These are phyloP conservation scores for Lepraria neglecta DNA, from an alignment of 495 filamentous ascomycete genomes.

Conservation along the genomic window DNA sequence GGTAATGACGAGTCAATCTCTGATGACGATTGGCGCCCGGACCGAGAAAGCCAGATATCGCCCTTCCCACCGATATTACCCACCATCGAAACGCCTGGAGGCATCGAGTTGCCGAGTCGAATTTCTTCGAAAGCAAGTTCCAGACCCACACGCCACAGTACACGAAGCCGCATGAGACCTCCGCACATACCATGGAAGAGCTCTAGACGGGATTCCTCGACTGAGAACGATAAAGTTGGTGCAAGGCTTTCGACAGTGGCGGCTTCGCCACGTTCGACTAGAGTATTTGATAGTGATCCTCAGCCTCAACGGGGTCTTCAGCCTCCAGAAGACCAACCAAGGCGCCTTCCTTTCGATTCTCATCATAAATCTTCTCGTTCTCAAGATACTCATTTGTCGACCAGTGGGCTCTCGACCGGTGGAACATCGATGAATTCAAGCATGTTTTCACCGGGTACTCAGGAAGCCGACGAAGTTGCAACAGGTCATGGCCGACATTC, in stretches of 20 bases:
- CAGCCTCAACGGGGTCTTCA: slow-evolving; percentile 24
- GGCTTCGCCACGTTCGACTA: slow-evolving; percentile 28
- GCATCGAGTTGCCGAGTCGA: slow-evolving; percentile 59
- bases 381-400: slow-evolving; percentile 24
- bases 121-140: slow-evolving; percentile 54
- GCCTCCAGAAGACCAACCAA: slow-evolving; percentile 14
- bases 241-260: slow-evolving; percentile 27
- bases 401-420: slow-evolving; percentile 12
- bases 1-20: slow-evolving; percentile 36
- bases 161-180: slow-evolving; percentile 32
- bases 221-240: slow-evolving; percentile 24
- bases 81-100: slow-evolving; percentile 54
- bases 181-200: slow-evolving; percentile 56
- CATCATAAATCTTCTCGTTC: slow-evolving; percentile 20
- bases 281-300: slow-evolving; percentile 27
- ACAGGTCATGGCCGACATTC: slow-evolving; percentile 27
- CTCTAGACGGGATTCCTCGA: slow-evolving; percentile 48
- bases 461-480: slow-evolving; percentile 11
- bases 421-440: slow-evolving; percentile 26
- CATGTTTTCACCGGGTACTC: slow-evolving; percentile 16
- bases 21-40: slow-evolving; percentile 37
- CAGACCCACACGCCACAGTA: slow-evolving; percentile 31
- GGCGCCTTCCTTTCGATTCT: slow-evolving; percentile 25
- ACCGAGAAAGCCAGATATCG: slow-evolving; percentile 36
- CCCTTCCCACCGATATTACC: slow-evolving; percentile 54